phyloP scores from a whole-genome alignment of 1,284 basidiomycete genomes.

The Neolentinus lepideus region DNA sequence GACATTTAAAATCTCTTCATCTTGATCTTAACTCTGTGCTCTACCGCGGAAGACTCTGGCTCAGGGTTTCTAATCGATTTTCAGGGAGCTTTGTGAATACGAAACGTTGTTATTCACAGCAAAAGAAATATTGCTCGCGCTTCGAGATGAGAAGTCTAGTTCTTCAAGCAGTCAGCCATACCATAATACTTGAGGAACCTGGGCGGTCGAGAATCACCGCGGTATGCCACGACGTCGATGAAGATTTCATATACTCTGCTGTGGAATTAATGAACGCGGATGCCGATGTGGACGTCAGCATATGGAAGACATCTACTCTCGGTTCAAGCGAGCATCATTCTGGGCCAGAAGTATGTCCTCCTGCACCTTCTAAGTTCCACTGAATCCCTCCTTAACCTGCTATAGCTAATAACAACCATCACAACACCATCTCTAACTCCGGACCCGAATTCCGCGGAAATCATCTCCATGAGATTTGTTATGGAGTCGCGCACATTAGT shows the following conservation, averaged over 20 bases:
- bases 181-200: neutral
- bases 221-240: conserved; percentile 52
- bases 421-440: conserved; percentile 22
- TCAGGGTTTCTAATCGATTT: too few relatives aligned
- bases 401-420: conserved; percentile 27
- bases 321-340: neutral
- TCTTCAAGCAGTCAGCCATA: neutral
- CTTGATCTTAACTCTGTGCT: neutral
- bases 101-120: too few relatives aligned
- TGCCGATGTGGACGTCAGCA: conserved; percentile 48
- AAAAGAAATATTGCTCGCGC: neutral
- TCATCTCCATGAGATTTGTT: conserved; percentile 58
- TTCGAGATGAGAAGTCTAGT: neutral
- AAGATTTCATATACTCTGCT: conserved; percentile 50
- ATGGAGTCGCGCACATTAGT: conserved; percentile 59
- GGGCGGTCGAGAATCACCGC: neutral
- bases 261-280: conserved; percentile 44
- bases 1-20: neutral
- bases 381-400: conserved; percentile 2
- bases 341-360: conserved; percentile 11
- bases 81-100: too few relatives aligned
- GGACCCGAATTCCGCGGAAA: conserved; percentile 26
- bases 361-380: neutral
- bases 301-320: conserved; percentile 41
- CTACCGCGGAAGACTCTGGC: too few relatives aligned